A percentile compares a stretch with the other conserved stretches of the same genome.
phyloP scores from a whole-genome alignment of 2,329 filamentous ascomycete species.

The Alternaria sp. region DNA sequence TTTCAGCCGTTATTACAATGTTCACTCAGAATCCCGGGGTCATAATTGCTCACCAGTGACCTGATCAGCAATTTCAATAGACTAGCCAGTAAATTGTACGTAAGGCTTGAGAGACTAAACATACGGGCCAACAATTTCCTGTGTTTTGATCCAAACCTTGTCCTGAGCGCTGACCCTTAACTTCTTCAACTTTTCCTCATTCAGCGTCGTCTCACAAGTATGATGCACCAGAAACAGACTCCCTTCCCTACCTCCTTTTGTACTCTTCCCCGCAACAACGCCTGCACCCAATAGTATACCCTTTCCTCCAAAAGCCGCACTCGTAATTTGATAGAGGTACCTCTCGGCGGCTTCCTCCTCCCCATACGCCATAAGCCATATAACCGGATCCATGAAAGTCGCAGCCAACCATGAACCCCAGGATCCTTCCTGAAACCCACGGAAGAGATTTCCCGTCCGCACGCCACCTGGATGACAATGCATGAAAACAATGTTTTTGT shows the following conservation, averaged over 20 bases:
- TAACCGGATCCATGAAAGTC: conserved; percentile 9
- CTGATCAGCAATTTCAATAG: not conserved
- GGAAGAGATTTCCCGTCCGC: conserved; percentile 45
- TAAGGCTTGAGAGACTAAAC: not conserved
- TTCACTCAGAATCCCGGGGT: not conserved
- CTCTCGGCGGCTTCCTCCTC: conserved; percentile 17
- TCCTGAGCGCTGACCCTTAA: not conserved
- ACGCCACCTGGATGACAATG: conserved; percentile 51
- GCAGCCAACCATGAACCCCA: conserved; percentile 14
- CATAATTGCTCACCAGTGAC: not conserved
- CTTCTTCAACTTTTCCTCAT: not conserved
- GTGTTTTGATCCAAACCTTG: conserved; percentile 3
- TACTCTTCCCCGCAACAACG: not conserved
- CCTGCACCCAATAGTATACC: not conserved
- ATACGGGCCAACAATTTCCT: not conserved
- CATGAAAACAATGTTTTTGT: conserved; percentile 47
- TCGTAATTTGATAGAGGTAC: conserved; percentile 15
- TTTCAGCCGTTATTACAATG: not conserved
- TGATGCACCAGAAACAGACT: conserved; percentile 1
- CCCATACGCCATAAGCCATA: conserved; percentile 1
- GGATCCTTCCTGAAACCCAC: conserved; percentile 25
- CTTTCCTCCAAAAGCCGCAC: conserved; percentile 17
- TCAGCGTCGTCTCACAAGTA: not conserved
- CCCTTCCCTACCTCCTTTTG: not conserved
- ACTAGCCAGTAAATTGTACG: not conserved